These are phyloP conservation scores for Mortierella sp. DNA, from an alignment of 371 early-diverging fungal genomes.

Conservation along the genomic window DNA sequence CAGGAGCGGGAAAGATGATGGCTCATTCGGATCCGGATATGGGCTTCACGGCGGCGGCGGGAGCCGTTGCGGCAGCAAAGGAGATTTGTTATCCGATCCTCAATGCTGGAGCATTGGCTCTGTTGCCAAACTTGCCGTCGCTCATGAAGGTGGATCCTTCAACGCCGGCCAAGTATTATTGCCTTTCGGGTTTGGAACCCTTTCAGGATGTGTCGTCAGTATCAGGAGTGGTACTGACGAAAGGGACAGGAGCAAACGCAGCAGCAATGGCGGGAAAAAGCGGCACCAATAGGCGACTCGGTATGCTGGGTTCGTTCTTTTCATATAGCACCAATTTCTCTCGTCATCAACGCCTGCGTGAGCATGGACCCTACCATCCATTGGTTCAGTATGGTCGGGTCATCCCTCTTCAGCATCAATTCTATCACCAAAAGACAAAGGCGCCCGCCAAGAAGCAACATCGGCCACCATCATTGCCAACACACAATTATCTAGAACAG, in stretches of 20 bases:
- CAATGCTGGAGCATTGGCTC: conserved; percentile 18
- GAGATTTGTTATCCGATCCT: conserved; percentile 32
- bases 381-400: not conserved
- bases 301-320: not conserved
- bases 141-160: conserved; percentile 26
- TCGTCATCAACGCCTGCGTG: not conserved
- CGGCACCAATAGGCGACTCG: not conserved
- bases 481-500: not conserved
- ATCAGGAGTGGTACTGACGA: not conserved
- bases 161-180: conserved; percentile 32
- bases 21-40: not conserved
- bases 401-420: not conserved
- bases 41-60: not conserved
- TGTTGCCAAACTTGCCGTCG: conserved; percentile 25
- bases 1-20: not conserved
- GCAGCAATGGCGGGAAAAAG: not conserved
- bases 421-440: not conserved
- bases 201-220: not conserved
- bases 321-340: not conserved
- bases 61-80: not conserved
- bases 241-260: not conserved
- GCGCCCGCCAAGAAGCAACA: not conserved
- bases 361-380: not conserved
- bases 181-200: conserved; percentile 35
- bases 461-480: not conserved